Evolutionary conservation across 2,329 filamentous ascomycete genomes (phyloP).

Genomic region (Nothopassalora personata): DNA sequence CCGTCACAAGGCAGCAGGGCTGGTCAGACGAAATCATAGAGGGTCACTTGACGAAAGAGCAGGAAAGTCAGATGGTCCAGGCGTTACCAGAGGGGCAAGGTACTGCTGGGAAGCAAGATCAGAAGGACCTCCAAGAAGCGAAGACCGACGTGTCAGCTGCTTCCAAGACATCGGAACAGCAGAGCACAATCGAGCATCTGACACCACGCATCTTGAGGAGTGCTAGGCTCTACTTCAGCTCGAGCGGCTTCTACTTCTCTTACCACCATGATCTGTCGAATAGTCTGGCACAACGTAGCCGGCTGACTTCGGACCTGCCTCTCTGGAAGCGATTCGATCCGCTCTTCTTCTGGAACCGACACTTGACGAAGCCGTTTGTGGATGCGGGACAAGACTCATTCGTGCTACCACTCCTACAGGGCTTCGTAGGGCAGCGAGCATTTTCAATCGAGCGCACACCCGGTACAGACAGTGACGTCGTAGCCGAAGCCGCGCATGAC

Average conservation of each 20-base stretch:
- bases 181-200: conserved; percentile 41
- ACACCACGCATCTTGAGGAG: conserved; percentile 81
- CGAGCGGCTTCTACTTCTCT: conserved; percentile 85
- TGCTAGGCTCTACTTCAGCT: conserved; percentile 75
- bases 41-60: conserved; percentile 30
- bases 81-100: conserved; percentile 22
- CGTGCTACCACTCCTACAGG: conserved; percentile 80
- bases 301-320: conserved; percentile 48
- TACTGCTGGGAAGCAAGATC: conserved; percentile 21
- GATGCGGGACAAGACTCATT: conserved; percentile 66
- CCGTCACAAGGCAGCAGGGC: conserved; percentile 64
- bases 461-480: conserved; percentile 25
- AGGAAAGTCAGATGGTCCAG: conserved; percentile 30
- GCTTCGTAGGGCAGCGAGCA: conserved; percentile 80
- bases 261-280: conserved; percentile 91
- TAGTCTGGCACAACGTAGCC: conserved; percentile 44
- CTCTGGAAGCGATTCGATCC: conserved; percentile 66
- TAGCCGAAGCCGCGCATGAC: conserved; percentile 22
- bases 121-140: conserved; percentile 1
- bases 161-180: background rate
- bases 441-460: conserved; percentile 51
- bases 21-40: conserved; percentile 51
- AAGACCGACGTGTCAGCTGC: conserved; percentile 1
- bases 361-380: conserved; percentile 69
- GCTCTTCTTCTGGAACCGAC: conserved; percentile 82